Conservation (phyloP, 78 protist species). For the Isochrysis galbana region DNA sequence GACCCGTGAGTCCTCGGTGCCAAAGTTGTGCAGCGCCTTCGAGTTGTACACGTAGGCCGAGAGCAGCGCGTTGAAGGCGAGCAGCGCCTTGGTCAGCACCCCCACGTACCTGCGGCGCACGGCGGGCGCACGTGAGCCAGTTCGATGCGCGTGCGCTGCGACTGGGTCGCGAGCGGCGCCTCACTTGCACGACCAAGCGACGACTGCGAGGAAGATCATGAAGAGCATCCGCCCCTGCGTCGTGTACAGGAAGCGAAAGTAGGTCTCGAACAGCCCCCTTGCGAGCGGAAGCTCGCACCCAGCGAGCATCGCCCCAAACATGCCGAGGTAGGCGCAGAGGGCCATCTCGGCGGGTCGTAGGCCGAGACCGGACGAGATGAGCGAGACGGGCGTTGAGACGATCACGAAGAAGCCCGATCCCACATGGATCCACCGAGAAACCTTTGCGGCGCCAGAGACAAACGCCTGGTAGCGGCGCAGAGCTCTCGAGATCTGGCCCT, state of each 20-base stretch:
- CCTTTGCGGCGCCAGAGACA: not conserved
- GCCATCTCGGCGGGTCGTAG: not conserved
- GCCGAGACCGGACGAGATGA: not conserved
- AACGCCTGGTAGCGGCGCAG: not conserved
- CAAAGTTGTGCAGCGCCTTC: not conserved
- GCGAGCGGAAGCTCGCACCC: not conserved
- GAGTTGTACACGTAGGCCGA: not conserved
- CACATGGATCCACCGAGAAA: not conserved
- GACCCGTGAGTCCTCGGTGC: not conserved
- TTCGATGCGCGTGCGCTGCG: too few species aligned
- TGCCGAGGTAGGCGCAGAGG: not conserved
- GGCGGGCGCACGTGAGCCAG: too few species aligned
- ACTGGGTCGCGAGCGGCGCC: too few species aligned
- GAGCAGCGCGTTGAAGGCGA: not conserved
- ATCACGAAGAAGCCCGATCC: not conserved
- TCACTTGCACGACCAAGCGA: not conserved
- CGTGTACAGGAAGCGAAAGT: not conserved
- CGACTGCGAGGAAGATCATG: not conserved
- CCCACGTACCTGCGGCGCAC: too few species aligned
- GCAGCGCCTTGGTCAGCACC: not conserved
- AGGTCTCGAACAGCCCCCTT: not conserved
- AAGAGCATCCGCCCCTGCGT: not conserved
- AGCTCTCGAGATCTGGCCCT: not conserved
- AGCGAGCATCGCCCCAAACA: not conserved
- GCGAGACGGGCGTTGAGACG: not conserved